A percentile compares a stretch with the other conserved stretches of the same genome.
These are phyloP conservation scores for Talaromyces adpressus DNA, from an alignment of 495 filamentous ascomycete species.

Conservation along the genomic window DNA sequence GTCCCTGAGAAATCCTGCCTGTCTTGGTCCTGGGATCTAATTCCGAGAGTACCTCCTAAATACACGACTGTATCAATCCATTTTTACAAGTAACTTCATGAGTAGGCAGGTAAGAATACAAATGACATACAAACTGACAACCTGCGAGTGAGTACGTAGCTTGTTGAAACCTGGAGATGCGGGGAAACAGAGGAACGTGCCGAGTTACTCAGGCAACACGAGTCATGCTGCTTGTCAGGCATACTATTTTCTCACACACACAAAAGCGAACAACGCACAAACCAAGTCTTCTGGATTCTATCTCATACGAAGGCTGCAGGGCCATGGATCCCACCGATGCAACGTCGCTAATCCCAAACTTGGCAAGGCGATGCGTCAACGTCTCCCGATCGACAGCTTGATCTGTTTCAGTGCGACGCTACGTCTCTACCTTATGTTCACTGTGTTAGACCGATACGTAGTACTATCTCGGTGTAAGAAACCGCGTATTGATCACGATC, in stretches of 20 bases:
- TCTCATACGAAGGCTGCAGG: neutral
- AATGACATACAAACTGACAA: neutral
- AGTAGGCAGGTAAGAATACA: neutral
- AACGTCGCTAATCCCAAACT: neutral
- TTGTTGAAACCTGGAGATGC: neutral
- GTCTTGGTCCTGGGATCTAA: neutral
- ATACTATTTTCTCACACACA: too few species aligned
- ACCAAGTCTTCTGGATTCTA: too few species aligned
- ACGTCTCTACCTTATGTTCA: neutral
- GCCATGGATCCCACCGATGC: neutral
- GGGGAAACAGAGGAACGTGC: neutral
- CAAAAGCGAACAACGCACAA: too few species aligned
- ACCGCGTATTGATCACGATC: neutral
- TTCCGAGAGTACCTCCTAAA: neutral
- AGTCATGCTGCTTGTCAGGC: neutral
- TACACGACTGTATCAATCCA: neutral
- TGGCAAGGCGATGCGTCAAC: neutral
- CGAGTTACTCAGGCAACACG: neutral
- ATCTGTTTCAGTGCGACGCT: neutral
- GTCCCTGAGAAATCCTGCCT: neutral
- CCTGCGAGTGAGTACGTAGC: too few species aligned
- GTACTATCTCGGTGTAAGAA: neutral
- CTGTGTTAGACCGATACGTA: too few species aligned
- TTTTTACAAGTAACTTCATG: neutral
- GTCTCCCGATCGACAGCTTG: neutral